These are phyloP conservation scores for Cytospora schulzeri DNA, from an alignment of 2,329 filamentous ascomycete species.

Conservation along the genomic window DNA sequence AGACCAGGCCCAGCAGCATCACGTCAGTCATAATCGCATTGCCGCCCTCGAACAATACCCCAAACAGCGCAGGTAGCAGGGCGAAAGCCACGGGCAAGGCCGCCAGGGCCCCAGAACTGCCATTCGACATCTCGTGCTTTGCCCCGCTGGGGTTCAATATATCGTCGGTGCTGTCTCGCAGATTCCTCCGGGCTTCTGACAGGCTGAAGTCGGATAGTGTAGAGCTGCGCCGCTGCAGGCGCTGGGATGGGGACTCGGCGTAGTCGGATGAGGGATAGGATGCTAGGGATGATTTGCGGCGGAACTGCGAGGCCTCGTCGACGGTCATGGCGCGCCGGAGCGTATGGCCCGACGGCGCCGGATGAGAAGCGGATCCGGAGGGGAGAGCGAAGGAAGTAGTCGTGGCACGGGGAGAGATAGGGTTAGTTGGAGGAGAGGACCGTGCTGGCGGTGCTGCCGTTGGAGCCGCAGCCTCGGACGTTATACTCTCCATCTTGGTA, in stretches of 20 bases:
- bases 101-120: constrained; percentile 69
- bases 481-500: constrained; percentile 15
- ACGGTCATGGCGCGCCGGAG: constrained; percentile 47
- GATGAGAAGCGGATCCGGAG: not conserved
- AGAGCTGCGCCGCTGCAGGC: constrained; percentile 67
- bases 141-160: constrained; percentile 59
- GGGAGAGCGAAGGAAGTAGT: constrained; percentile 18
- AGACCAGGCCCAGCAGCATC: constrained; percentile 76
- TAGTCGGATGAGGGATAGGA: constrained; percentile 32
- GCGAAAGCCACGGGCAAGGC: constrained; percentile 82
- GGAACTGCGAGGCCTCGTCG: constrained; percentile 37
- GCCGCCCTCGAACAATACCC: constrained; percentile 82
- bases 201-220: constrained; percentile 76
- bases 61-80: constrained; percentile 81
- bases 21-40: constrained; percentile 82
- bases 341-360: constrained; percentile 39
- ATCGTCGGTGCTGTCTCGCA: constrained; percentile 67
- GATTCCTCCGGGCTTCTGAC: constrained; percentile 64
- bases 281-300: constrained; percentile 31
- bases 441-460: constrained; percentile 8
- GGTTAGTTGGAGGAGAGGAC: constrained; percentile 11
- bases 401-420: constrained; percentile 17
- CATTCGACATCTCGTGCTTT: constrained; percentile 43
- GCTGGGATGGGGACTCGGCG: constrained; percentile 33
- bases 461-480: constrained; percentile 3